These are phyloP conservation scores for Strobilomyces dryophilus DNA, from an alignment of 768 basidiomycete genomes.

Conservation along the genomic window DNA sequence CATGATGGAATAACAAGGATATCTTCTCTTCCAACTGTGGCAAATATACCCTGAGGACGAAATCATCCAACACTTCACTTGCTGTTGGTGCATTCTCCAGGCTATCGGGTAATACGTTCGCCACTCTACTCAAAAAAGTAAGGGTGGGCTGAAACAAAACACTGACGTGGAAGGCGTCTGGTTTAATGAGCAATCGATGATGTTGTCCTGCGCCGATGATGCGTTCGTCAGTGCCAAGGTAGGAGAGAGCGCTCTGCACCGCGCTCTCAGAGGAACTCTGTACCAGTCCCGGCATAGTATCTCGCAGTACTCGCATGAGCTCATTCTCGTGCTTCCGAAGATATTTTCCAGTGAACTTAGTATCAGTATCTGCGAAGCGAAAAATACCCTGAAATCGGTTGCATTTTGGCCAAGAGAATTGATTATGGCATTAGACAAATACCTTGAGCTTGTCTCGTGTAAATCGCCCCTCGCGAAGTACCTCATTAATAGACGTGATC, in stretches of 20 bases:
- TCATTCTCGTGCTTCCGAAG: conserved; percentile 81
- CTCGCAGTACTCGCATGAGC: conserved; percentile 75
- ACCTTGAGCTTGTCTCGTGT: conserved; percentile 80
- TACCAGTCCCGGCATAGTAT: conserved; percentile 92
- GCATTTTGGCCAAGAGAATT: background rate
- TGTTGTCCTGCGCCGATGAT: conserved; percentile 68
- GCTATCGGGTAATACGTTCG: conserved; percentile 69
- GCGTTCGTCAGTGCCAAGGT: conserved; percentile 68
- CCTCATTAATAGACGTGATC: conserved; percentile 91
- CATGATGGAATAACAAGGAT: conserved; percentile 78
- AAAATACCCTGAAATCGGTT: conserved; percentile 63
- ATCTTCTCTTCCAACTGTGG: conserved; percentile 96
- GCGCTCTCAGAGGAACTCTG: conserved; percentile 60
- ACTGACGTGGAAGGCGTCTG: conserved; percentile 93
- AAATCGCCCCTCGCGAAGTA: conserved; percentile 79
- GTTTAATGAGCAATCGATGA: conserved; percentile 80
- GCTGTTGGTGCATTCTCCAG: conserved; percentile 62
- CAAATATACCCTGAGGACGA: conserved; percentile 87
- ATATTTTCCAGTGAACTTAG: conserved; percentile 60
- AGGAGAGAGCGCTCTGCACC: conserved; percentile 55
- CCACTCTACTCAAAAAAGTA: conserved; percentile 71
- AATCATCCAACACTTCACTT: conserved; percentile 80
- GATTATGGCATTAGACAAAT: background rate
- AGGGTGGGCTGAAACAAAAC: conserved; percentile 94
- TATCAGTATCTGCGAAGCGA: conserved; percentile 88